These are phyloP conservation scores for Chlorella variabilis DNA, from an alignment of 163 green algal genomes.

Conservation along the genomic window DNA sequence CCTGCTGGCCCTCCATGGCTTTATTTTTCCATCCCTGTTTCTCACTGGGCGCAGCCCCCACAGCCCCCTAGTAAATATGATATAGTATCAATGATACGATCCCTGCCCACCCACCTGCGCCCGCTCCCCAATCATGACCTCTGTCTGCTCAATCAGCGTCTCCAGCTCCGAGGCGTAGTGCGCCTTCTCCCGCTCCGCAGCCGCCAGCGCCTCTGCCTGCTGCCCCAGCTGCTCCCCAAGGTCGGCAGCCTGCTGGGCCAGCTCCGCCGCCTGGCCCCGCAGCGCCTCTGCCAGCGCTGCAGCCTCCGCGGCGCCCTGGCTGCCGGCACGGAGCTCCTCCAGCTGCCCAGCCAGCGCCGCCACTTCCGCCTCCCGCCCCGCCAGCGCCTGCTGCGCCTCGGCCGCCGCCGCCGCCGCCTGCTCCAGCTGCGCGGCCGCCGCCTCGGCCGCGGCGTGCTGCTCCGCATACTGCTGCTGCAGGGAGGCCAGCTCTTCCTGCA, in stretches of 20 bases:
- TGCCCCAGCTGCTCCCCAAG: conserved; percentile 4
- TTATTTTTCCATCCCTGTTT: too few relatives aligned
- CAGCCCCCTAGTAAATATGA: too few relatives aligned
- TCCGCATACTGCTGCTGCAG: conserved; percentile 14
- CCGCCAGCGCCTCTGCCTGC: neutral
- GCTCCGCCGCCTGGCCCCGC: neutral
- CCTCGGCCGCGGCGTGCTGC: neutral
- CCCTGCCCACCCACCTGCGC: conserved; percentile 17
- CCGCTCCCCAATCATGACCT: conserved; percentile 29
- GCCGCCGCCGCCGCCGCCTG: neutral
- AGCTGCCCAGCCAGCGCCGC: neutral
- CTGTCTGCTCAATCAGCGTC: conserved; percentile 39
- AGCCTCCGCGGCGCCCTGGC: neutral
- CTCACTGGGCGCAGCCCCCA: too few relatives aligned
- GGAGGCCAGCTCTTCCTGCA: neutral
- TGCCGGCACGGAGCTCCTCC: neutral
- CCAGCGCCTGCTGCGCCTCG: neutral
- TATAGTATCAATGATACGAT: too few relatives aligned
- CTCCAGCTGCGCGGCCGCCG: neutral
- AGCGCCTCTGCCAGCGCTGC: neutral
- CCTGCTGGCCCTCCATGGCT: too few relatives aligned
- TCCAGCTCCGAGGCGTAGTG: conserved; percentile 37
- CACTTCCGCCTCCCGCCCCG: neutral
- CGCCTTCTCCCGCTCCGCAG: conserved; percentile 20
- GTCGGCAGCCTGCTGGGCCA: conserved; percentile 16